Percentiles rank a stretch among this genome's conserved stretches.
Conservation (phyloP, 139 green algal genomes). For the Ettlia oleoabundans region DNA sequence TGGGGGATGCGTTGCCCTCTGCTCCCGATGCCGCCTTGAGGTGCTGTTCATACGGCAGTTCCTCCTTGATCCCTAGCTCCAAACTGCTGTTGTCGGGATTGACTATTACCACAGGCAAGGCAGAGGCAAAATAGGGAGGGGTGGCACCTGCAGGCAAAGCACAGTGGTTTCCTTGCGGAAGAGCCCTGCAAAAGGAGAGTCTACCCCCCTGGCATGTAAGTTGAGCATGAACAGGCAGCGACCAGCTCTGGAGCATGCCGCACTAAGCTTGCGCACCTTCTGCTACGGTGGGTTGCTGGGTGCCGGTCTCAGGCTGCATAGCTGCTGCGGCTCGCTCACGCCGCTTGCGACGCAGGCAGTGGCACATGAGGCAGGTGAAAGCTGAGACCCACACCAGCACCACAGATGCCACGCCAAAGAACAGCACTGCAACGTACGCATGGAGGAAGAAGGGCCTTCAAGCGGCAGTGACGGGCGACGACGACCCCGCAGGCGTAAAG, state of each 20-base stretch:
- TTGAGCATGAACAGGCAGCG: no score
- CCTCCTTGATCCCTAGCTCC: conserved; percentile 6
- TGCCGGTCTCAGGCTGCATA: no score
- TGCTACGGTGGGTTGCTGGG: no score
- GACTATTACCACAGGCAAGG: neutral
- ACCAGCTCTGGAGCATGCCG: no score
- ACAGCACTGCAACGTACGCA: neutral
- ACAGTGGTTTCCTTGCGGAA: no score
- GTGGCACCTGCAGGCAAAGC: neutral
- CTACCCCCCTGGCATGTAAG: no score
- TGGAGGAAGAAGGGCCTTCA: neutral
- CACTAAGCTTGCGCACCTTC: neutral
- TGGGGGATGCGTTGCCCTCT: no score
- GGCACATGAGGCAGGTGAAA: neutral
- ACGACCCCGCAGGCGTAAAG: neutral
- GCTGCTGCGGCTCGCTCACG: neutral
- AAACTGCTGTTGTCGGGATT: conserved; percentile 10
- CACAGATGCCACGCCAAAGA: neutral
- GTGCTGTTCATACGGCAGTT: no score
- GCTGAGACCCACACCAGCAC: neutral
- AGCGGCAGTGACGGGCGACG: neutral
- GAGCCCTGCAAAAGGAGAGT: no score
- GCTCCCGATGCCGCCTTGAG: no score
- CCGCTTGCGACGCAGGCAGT: neutral
- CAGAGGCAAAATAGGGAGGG: neutral